These are phyloP conservation scores for Xylaria hypoxylon DNA, from an alignment of 2,329 filamentous ascomycete genomes.

Conservation along the genomic window DNA sequence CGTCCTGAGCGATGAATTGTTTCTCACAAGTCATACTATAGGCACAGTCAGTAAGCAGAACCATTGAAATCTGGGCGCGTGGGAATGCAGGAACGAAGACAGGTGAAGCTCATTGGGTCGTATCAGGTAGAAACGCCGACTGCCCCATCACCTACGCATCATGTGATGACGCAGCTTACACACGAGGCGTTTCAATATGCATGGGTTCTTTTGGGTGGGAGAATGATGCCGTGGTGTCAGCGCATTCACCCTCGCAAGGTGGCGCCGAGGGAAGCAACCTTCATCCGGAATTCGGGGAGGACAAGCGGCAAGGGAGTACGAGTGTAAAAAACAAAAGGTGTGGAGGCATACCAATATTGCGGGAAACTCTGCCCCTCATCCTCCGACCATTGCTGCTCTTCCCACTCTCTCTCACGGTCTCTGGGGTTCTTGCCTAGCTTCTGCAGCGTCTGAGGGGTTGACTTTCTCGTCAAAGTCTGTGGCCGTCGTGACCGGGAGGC, in stretches of 20 bases:
- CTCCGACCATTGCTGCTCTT: constrained; percentile 63
- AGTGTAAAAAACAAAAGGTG: constrained; percentile 29
- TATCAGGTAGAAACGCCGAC: constrained; percentile 34
- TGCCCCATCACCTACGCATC: constrained; percentile 42
- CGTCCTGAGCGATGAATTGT: constrained; percentile 70
- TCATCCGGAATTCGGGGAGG: constrained; percentile 23
- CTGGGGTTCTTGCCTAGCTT: constrained; percentile 65
- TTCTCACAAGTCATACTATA: constrained; percentile 75
- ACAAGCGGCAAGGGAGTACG: constrained; percentile 27
- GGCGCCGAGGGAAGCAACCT: constrained; percentile 35
- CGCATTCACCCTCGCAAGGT: constrained; percentile 41
- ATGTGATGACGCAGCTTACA: constrained; percentile 47
- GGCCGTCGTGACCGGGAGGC: constrained; percentile 62
- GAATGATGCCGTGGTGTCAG: constrained; percentile 35
- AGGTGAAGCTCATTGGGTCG: constrained; percentile 28
- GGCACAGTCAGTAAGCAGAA: constrained; percentile 46
- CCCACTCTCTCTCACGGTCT: constrained; percentile 63
- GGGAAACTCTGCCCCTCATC: constrained; percentile 73
- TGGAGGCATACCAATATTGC: constrained; percentile 69
- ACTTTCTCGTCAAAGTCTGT: constrained; percentile 58
- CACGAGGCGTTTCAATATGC: constrained; percentile 36
- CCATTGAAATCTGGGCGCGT: constrained; percentile 29
- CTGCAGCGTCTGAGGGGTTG: constrained; percentile 54
- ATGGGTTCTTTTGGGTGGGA: constrained; percentile 34
- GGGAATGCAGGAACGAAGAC: constrained; percentile 51